Evolutionary conservation across 495 filamentous ascomycete species (phyloP).

Genomic region (Neurospora hispaniola): DNA sequence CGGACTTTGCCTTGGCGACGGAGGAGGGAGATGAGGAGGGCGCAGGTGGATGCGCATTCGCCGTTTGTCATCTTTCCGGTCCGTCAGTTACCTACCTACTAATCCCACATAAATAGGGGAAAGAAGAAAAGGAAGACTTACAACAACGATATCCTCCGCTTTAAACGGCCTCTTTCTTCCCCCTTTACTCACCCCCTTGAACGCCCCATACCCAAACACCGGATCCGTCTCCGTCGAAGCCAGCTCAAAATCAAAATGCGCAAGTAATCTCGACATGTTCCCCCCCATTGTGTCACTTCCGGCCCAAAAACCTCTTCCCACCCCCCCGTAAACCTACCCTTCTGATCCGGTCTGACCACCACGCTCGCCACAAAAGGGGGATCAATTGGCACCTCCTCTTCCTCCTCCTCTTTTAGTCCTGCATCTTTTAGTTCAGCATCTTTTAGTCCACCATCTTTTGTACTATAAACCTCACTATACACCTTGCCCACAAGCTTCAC

Average conservation of each 20-base stretch:
- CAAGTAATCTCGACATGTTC: neutral
- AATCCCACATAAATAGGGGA: too few species aligned
- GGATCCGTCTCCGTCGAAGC: neutral
- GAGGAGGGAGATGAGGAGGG: neutral
- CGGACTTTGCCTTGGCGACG: neutral
- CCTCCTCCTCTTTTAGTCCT: too few species aligned
- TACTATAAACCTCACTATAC: neutral
- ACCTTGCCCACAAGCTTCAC: neutral
- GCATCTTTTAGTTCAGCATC: too few species aligned
- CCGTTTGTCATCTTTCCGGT: neutral
- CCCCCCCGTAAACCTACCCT: neutral
- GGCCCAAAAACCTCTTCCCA: neutral
- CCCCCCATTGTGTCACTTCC: too few species aligned
- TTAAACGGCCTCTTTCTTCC: neutral
- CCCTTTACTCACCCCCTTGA: too few species aligned
- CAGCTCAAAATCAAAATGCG: neutral
- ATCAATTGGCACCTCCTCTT: neutral
- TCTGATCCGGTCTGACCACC: neutral
- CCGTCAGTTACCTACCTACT: too few species aligned
- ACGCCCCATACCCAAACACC: neutral
- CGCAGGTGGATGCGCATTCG: slow-evolving; percentile 1
- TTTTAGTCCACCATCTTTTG: too few species aligned
- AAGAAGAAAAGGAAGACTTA: neutral
- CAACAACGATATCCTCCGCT: neutral
- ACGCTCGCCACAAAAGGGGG: neutral